These are phyloP conservation scores for Talaromyces piceae DNA, from an alignment of 2,329 filamentous ascomycete genomes.

Conservation along the genomic window DNA sequence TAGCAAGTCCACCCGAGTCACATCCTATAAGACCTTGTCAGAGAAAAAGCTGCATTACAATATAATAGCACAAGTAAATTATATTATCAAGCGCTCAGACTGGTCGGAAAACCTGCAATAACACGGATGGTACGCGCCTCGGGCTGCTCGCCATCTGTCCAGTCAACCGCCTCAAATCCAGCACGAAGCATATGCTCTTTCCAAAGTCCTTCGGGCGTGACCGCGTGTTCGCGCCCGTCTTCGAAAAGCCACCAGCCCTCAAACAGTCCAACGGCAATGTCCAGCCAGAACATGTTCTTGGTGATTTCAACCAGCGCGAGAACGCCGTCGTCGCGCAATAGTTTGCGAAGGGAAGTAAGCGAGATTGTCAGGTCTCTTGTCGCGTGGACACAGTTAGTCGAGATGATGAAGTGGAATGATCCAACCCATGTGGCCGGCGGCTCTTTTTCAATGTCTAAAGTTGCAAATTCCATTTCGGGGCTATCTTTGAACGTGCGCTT, in stretches of 20 bases:
- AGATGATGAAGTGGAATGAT: constrained; percentile 27
- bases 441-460: constrained; percentile 24
- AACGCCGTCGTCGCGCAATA: constrained; percentile 20
- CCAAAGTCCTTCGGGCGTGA: constrained; percentile 13
- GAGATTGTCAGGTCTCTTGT: constrained; percentile 24
- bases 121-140: constrained; percentile 11
- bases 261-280: constrained; percentile 28
- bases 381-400: constrained; percentile 31
- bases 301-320: constrained; percentile 24
- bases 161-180: constrained; percentile 17
- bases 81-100: neutral
- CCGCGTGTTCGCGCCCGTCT: constrained; percentile 29
- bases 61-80: too few species aligned
- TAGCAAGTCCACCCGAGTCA: too few species aligned
- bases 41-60: too few species aligned
- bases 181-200: constrained; percentile 13
- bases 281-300: constrained; percentile 20
- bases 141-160: constrained; percentile 15
- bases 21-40: too few species aligned
- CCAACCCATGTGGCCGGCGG: constrained; percentile 15
- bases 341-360: constrained; percentile 18
- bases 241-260: constrained; percentile 35
- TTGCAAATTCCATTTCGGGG: constrained; percentile 18
- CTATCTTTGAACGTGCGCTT: constrained; percentile 18
- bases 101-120: constrained; percentile 14